A percentile compares a stretch with the other conserved stretches of the same genome.
Conservation (phyloP, 2,329 filamentous ascomycete species). For the Xylaria sp. region DNA sequence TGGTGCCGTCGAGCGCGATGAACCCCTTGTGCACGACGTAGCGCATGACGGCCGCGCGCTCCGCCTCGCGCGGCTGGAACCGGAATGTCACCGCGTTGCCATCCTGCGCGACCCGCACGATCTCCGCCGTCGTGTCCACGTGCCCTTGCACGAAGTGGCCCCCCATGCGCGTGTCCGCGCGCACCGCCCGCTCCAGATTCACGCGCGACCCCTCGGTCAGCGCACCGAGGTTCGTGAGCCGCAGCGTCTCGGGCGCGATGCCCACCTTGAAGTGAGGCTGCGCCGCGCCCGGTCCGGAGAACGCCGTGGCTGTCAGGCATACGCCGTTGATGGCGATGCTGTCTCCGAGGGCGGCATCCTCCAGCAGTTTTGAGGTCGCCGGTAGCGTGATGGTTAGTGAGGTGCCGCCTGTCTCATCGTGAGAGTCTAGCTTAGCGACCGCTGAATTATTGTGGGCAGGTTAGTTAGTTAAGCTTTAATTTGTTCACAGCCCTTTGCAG, state of each 20-base stretch:
- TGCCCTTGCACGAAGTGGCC: slow-evolving; percentile 98
- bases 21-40: slow-evolving; percentile 98
- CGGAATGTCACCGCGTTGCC: slow-evolving; percentile 92
- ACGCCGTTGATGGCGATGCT: slow-evolving; percentile 96
- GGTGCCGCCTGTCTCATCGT: slow-evolving; percentile 87
- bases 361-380: slow-evolving; percentile 76
- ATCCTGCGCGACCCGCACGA: slow-evolving; percentile 78
- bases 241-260: slow-evolving; percentile 93
- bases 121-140: slow-evolving; percentile 87
- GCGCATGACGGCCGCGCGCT: slow-evolving; percentile 66
- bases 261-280: slow-evolving; percentile 82
- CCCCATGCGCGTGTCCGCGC: slow-evolving; percentile 92
- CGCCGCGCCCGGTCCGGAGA: slow-evolving; percentile 49
- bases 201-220: slow-evolving; percentile 75
- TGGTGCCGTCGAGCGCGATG: slow-evolving; percentile 92
- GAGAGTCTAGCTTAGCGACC: slow-evolving; percentile 81
- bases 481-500: not conserved
- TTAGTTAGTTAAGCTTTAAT: slow-evolving; percentile 36
- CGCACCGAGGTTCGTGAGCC: slow-evolving; percentile 90
- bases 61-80: slow-evolving; percentile 70
- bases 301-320: slow-evolving; percentile 90
- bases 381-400: slow-evolving; percentile 85
- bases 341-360: slow-evolving; percentile 87
- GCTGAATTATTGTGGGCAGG: slow-evolving; percentile 61
- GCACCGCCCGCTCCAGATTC: slow-evolving; percentile 94